Evolutionary conservation across 2,329 filamentous ascomycete species (phyloP).

Genomic region (Fusarium clavum): DNA sequence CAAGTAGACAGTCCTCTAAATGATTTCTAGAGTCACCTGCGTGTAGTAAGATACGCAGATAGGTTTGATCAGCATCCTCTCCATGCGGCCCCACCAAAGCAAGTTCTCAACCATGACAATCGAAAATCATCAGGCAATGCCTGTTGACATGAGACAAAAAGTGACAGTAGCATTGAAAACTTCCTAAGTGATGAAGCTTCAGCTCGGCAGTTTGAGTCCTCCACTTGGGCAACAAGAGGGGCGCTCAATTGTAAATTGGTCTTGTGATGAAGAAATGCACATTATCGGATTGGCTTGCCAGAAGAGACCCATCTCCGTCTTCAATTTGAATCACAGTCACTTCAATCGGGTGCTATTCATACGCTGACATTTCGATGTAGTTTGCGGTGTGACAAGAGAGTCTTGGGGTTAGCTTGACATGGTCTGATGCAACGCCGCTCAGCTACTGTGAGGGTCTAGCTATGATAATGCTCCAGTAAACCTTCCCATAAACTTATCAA

Average conservation of each 20-base stretch:
- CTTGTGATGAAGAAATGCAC: conserved; percentile 19
- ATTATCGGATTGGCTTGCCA: conserved; percentile 4
- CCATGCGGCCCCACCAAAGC: background rate
- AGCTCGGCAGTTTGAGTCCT: background rate
- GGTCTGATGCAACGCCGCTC: conserved; percentile 40
- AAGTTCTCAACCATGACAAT: background rate
- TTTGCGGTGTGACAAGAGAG: conserved; percentile 42
- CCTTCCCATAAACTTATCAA: background rate
- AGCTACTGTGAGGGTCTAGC: conserved; percentile 8
- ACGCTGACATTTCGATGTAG: conserved; percentile 11
- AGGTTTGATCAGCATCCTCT: background rate
- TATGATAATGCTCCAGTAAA: background rate
- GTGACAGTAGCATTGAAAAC: background rate
- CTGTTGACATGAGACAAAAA: background rate
- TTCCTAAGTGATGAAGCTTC: background rate
- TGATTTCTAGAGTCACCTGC: background rate
- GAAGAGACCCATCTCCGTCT: conserved; percentile 7
- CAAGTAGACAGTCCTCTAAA: background rate
- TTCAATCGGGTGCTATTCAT: conserved; percentile 4
- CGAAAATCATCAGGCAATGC: background rate
- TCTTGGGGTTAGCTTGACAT: conserved; percentile 38
- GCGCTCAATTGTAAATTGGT: background rate
- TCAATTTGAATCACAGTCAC: conserved; percentile 24
- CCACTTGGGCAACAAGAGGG: conserved; percentile 3
- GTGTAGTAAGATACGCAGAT: background rate